These are phyloP conservation scores for Hebeloma cylindrosporum DNA, from an alignment of 768 basidiomycete species.

Conservation along the genomic window DNA sequence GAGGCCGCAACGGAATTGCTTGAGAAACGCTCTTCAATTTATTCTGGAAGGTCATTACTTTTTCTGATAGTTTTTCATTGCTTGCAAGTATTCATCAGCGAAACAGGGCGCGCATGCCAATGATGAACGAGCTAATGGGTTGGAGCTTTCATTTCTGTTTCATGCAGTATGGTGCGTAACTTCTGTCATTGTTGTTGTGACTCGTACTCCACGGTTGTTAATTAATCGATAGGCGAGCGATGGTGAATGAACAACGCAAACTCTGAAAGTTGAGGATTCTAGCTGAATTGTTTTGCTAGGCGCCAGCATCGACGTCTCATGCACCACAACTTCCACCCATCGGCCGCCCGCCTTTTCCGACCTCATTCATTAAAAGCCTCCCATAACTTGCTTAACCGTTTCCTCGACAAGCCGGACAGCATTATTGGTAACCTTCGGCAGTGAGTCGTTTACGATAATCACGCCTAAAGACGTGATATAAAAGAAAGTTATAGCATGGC, in stretches of 20 bases:
- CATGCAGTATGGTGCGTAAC: slow-evolving; percentile 17
- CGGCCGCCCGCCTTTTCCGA: slow-evolving; percentile 19
- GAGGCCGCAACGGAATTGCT: slow-evolving; percentile 42
- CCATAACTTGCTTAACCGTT: slow-evolving; percentile 28
- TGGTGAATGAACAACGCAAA: slow-evolving; percentile 21
- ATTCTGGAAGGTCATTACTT: slow-evolving; percentile 20
- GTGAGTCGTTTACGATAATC: slow-evolving; percentile 21
- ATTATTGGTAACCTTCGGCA: slow-evolving; percentile 34
- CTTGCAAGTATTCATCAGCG: not conserved
- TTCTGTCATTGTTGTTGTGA: slow-evolving; percentile 21
- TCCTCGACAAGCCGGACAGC: slow-evolving; percentile 34
- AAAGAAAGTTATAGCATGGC: slow-evolving; percentile 20
- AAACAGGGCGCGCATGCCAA: slow-evolving; percentile 21
- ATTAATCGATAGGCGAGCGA: slow-evolving; percentile 11
- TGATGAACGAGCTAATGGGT: slow-evolving; percentile 27
- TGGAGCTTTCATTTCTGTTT: slow-evolving; percentile 22
- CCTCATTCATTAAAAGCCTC: slow-evolving; percentile 21
- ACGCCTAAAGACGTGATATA: not conserved
- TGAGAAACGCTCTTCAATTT: slow-evolving; percentile 39
- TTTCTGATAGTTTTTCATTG: not conserved
- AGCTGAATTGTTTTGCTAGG: slow-evolving; percentile 7
- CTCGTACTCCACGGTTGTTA: not conserved
- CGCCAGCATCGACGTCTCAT: slow-evolving; percentile 19
- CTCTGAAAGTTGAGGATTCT: slow-evolving; percentile 7
- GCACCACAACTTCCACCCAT: slow-evolving; percentile 16